Conservation (phyloP, 352 stramenopile species). For the Aphanomyces stellatus region DNA sequence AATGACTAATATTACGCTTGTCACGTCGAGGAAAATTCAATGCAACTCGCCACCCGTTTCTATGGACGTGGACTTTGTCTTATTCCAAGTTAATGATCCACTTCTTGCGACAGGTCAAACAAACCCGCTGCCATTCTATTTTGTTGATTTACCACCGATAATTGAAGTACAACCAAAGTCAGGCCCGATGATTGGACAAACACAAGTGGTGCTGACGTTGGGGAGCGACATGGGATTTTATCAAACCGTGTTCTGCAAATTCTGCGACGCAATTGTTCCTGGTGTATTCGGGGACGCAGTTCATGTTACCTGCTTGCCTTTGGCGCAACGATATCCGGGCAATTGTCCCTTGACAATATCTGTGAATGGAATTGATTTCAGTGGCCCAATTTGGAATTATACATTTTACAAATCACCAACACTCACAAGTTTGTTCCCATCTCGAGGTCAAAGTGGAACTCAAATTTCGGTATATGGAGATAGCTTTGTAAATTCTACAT, state of each 20-base stretch:
- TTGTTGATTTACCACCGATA: constrained; percentile 27
- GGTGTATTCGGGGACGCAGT: background rate
- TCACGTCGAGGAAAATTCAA: constrained; percentile 15
- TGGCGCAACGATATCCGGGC: constrained; percentile 4
- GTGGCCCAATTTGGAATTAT: constrained; percentile 25
- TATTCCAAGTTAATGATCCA: constrained; percentile 16
- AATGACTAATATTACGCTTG: constrained; percentile 1
- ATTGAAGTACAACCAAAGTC: constrained; percentile 20
- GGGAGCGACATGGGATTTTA: constrained; percentile 16
- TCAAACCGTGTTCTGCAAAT: constrained; percentile 29
- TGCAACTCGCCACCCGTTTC: constrained; percentile 20
- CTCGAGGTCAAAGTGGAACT: constrained; percentile 12
- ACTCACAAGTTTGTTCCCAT: constrained; percentile 3
- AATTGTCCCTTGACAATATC: constrained; percentile 31
- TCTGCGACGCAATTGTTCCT: constrained; percentile 26
- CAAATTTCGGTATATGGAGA: constrained; percentile 23
- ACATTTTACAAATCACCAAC: constrained; percentile 11
- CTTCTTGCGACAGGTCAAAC: background rate
- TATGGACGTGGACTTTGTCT: background rate
- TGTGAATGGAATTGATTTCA: constrained; percentile 39
- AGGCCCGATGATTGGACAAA: constrained; percentile 20
- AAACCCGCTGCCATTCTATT: constrained; percentile 29
- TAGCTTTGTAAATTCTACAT: constrained; percentile 22
- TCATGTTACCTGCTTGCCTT: constrained; percentile 22
- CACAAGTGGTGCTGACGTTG: constrained; percentile 23